Base-by-base conservation (phyloP, 2,329 filamentous ascomycete genomes). In the Colletotrichum australisinense region DNA sequence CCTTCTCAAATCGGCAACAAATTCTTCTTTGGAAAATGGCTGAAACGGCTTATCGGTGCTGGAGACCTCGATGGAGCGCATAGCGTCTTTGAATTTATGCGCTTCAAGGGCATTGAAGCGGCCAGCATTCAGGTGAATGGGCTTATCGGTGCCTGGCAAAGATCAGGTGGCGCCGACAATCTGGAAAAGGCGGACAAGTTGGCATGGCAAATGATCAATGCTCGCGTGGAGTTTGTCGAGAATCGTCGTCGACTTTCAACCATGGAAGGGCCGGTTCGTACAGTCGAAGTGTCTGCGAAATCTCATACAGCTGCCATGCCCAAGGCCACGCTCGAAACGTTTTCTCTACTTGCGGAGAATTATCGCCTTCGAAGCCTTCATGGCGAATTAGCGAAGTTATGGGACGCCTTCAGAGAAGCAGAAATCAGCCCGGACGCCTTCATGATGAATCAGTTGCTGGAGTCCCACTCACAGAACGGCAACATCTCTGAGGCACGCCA, bases 21-120 rank as follows among this genome's bases (percentile, higher is more conserved):
- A 75, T 96, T 95, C 82, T 94, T 98, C 82, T 93, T 95, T 76
- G 93, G 93, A 42, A 95, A 94, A 78, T 98, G 95, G 95, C 88
- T 97, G 78, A 96, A 96, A 82, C 91, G 93, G 63, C 89, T 97
- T 9, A 93, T 97, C 69, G 92, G 92, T 19, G 89, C 92, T 71
- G 91, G 91, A 2, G 89, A 95, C 75, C 83, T 94, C 16, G 89
- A 93, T 69, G 93, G 92, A 2, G 94, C 94, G 3, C 87, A 90
- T 65, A 89, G 90, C 73, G 94, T 97, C 9, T 85, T 97, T 32
- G 88, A 93, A 16, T 87, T 95, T 75, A 96, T 97, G 93, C 90
- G 92, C 76, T 86, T 89, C 65, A 90, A 89, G 77, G 91, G 91
- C 1, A 88, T 95, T 42, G 86, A 87, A 70, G 91, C 94, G 2